Base-by-base conservation (phyloP, 2,329 filamentous ascomycete species). In the Venturia asperata region DNA sequence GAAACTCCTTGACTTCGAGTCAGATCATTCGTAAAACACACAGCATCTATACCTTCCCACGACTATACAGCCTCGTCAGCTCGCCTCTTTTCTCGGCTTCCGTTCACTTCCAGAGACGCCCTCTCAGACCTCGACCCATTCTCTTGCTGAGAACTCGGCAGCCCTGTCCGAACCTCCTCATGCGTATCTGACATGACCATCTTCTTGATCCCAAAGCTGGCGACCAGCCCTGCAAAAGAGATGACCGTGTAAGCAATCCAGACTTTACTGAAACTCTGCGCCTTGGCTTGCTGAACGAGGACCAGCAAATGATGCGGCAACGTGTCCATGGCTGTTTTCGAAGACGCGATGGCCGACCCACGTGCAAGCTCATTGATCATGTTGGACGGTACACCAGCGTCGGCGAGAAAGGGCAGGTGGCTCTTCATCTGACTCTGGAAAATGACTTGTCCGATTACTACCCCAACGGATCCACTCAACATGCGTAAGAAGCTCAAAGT, bases 381-480 rank as follows among this genome's bases (percentile, higher is more conserved):
- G 17, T 85, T 83, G 4, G 82, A 79, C 0, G 67, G 15, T 3
- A 88, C 77, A 60, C 77, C 69, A 6, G 70, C 68, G 0, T 82
- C 83, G 1, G 80, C 73, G 3, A 81, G 71, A 0, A 75, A 74
- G 0, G 80, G 81, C 0, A 88, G 77, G 34, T 79, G 77, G 69
- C 83, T 80, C 64, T 76, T 78, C 84, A 89, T 87, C 65, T 80
- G 77, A 71, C 90, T 90, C 74, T 89, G 85, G 75, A 91, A 90
- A 41, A 91, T 82, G 55, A 89, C 86, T n/a, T 87, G 85, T 21
- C 88, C 88, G 34, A 90, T 77, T 0, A 89, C 87, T 61, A 89
- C 81, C 0, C 84, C 85, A n/a, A 85, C 80, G 1, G 84, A 81
- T 0, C 84, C 87, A 15, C 83, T 84, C 5, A 90, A 75, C 69